These are phyloP conservation scores for Psilocybe tampanensis DNA, from an alignment of 768 basidiomycete species.

Conservation along the genomic window DNA sequence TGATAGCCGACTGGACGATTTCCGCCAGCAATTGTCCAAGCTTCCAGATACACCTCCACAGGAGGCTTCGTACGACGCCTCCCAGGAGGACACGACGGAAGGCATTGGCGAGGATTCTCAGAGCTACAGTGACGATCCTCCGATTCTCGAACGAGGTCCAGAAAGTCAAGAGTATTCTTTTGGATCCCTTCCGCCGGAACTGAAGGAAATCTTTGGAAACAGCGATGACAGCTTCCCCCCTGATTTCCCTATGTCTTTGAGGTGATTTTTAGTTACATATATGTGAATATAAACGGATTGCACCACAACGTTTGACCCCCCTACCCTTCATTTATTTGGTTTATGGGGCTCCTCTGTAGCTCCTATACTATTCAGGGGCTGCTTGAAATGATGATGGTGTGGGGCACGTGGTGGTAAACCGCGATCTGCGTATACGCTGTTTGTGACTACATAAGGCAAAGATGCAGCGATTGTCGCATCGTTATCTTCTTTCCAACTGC, in stretches of 20 bases:
- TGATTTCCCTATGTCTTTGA: conserved; percentile 41
- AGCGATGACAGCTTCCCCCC: conserved; percentile 42
- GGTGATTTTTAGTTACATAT: conserved; percentile 6
- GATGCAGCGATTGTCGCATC: neutral
- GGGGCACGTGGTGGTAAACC: too few relatives aligned
- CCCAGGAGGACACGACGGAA: neutral
- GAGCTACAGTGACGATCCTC: neutral
- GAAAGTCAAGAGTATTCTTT: conserved; percentile 13
- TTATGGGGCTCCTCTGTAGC: too few relatives aligned
- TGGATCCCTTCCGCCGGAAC: conserved; percentile 39
- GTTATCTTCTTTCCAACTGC: conserved; percentile 15
- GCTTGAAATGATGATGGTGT: too few relatives aligned
- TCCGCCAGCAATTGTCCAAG: neutral
- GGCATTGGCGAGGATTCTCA: neutral
- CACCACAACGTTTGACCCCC: neutral
- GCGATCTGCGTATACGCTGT: conserved; percentile 1
- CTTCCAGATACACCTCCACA: neutral
- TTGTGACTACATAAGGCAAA: neutral
- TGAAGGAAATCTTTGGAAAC: conserved; percentile 45
- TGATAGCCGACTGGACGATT: conserved; percentile 4
- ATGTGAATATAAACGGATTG: neutral
- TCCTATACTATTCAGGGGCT: too few relatives aligned
- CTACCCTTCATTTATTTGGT: neutral
- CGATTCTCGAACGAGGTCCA: conserved; percentile 4
- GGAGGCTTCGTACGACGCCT: neutral